These are phyloP conservation scores for Xerocomus cyaneibrunnescens DNA, from an alignment of 1,284 basidiomycete genomes.

Conservation along the genomic window DNA sequence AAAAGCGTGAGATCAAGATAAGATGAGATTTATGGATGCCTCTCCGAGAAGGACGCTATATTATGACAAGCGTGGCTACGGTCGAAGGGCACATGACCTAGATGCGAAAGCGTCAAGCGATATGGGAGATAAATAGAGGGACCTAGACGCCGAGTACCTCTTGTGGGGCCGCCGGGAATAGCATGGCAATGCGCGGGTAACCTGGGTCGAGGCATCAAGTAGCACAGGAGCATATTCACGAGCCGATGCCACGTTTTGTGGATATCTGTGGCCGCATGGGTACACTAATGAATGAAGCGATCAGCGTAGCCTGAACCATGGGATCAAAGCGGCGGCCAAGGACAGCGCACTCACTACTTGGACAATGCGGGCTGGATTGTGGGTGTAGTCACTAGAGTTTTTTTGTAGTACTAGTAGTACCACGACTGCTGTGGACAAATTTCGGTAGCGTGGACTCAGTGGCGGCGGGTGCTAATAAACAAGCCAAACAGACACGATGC, in stretches of 20 bases:
- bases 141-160: neutral
- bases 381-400: constrained; percentile 1
- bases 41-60: no score
- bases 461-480: constrained; percentile 23
- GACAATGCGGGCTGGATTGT: neutral
- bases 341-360: neutral
- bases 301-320: neutral
- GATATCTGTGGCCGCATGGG: neutral
- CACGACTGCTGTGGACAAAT: constrained; percentile 15
- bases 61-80: no score
- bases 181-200: neutral
- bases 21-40: no score
- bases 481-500: constrained; percentile 27
- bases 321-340: neutral
- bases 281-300: constrained; percentile 5
- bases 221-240: neutral
- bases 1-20: no score
- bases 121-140: neutral
- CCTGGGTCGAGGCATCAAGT: neutral
- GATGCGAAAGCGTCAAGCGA: neutral
- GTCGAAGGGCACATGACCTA: constrained; percentile 7
- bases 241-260: neutral
- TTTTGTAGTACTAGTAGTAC: constrained; percentile 4
- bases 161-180: neutral
- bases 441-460: constrained; percentile 10